phyloP scores from a whole-genome alignment of 2,329 filamentous ascomycete genomes.

The Pseudogymnoascus sp. region DNA sequence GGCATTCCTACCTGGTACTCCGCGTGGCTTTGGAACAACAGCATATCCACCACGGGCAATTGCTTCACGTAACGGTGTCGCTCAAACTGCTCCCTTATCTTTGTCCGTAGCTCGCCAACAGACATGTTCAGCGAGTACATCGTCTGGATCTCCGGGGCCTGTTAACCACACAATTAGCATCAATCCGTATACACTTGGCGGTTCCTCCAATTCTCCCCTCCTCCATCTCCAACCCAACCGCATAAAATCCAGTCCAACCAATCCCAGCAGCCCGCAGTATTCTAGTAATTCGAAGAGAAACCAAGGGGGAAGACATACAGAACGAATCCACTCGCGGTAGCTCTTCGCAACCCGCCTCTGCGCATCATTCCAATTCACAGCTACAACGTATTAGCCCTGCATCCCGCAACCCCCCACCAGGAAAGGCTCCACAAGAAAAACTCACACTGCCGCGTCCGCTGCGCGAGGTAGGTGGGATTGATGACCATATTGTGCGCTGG shows the following conservation, averaged over 20 bases:
- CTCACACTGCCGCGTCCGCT: constrained; percentile 70
- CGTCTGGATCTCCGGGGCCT: constrained; percentile 94
- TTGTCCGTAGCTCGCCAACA: constrained; percentile 78
- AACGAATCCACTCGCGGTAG: constrained; percentile 93
- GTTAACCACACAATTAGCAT: constrained; percentile 18
- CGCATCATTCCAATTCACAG: constrained; percentile 82
- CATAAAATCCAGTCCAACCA: background rate
- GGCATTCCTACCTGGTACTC: constrained; percentile 72
- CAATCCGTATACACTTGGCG: background rate
- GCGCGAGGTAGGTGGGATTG: constrained; percentile 85
- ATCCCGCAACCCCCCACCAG: constrained; percentile 24
- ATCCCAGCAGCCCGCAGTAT: background rate
- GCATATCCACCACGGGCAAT: constrained; percentile 76
- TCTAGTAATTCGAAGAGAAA: constrained; percentile 1
- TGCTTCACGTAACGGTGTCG: constrained; percentile 89
- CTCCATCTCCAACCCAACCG: background rate
- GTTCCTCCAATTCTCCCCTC: background rate
- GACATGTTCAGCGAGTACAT: constrained; percentile 95
- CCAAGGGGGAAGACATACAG: constrained; percentile 55
- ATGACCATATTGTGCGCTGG: constrained; percentile 61
- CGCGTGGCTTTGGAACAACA: constrained; percentile 82
- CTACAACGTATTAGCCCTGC: constrained; percentile 39
- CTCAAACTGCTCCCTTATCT: constrained; percentile 95
- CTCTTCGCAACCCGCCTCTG: constrained; percentile 76
- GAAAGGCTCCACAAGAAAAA: constrained; percentile 16